Percentiles rank a stretch among this genome's conserved stretches.
These are phyloP conservation scores for Solanum tarapatanum DNA, from an alignment of 257 asterid species.

Conservation along the genomic window DNA sequence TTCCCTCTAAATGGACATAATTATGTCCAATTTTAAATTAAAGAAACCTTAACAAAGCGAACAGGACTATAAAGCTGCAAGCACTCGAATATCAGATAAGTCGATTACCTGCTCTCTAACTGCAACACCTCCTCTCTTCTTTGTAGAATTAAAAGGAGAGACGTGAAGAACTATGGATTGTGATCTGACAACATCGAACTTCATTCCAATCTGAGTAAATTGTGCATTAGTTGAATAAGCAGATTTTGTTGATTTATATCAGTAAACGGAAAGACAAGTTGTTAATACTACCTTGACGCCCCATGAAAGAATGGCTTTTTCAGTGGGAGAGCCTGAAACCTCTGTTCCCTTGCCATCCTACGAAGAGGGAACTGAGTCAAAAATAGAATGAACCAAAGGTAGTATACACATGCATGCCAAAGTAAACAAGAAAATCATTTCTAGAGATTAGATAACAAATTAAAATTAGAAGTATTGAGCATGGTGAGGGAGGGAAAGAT, in stretches of 20 bases:
- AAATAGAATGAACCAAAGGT: not conserved
- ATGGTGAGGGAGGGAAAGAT: not conserved
- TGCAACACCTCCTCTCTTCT: slow-evolving; percentile 91
- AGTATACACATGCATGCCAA: not conserved
- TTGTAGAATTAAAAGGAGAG: slow-evolving; percentile 88
- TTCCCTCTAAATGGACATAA: not conserved
- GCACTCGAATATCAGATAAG: not conserved
- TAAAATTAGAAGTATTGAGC: not conserved
- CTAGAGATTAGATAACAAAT: not conserved
- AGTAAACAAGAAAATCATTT: not conserved
- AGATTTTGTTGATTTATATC: not conserved
- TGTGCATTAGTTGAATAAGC: not conserved
- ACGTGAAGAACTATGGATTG: slow-evolving; percentile 77
- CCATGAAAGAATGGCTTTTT: slow-evolving; percentile 90
- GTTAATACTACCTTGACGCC: slow-evolving; percentile 57
- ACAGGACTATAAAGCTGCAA: not conserved
- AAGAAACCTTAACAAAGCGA: not conserved
- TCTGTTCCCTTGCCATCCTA: slow-evolving; percentile 60
- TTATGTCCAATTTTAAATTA: not conserved
- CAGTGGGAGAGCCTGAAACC: slow-evolving; percentile 97
- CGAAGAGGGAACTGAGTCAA: not conserved
- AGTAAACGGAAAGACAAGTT: not conserved
- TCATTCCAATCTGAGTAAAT: slow-evolving; percentile 72
- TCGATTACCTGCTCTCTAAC: slow-evolving; percentile 52
- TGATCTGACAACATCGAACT: slow-evolving; percentile 63